Evolutionary conservation across 169 alveolate genomes (phyloP).

Genomic region (Cytauxzoon felis): DNA sequence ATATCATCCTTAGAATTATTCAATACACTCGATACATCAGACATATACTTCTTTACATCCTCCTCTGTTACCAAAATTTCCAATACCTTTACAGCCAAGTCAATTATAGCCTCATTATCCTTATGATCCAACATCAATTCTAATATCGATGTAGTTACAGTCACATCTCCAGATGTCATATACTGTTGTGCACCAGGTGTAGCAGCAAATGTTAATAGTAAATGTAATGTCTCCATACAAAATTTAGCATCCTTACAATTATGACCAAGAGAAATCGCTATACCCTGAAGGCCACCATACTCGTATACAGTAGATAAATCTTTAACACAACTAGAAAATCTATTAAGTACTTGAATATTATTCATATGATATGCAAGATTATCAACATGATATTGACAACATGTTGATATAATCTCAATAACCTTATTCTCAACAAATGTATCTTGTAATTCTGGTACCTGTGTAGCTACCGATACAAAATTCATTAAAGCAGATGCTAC

Average conservation of each 20-base stretch:
- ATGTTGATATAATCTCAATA: constrained; percentile 84
- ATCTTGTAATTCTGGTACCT: constrained; percentile 81
- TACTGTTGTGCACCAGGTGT: constrained; percentile 76
- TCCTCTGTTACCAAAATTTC: constrained; percentile 82
- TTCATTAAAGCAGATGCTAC: constrained; percentile 69
- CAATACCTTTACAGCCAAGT: constrained; percentile 79
- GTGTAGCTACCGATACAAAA: constrained; percentile 78
- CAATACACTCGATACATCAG: constrained; percentile 68
- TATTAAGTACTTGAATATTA: constrained; percentile 78
- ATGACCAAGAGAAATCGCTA: constrained; percentile 75
- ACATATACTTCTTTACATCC: constrained; percentile 80
- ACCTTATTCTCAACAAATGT: constrained; percentile 80
- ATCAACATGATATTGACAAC: constrained; percentile 84
- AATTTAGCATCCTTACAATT: constrained; percentile 71
- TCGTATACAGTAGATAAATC: constrained; percentile 78
- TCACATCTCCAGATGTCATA: constrained; percentile 74
- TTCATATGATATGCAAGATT: constrained; percentile 78
- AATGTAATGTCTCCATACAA: constrained; percentile 78
- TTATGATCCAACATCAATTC: constrained; percentile 85
- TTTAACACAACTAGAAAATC: constrained; percentile 77
- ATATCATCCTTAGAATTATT: constrained; percentile 69
- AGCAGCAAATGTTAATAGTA: constrained; percentile 75
- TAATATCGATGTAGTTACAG: constrained; percentile 77
- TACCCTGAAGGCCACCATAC: constrained; percentile 87
- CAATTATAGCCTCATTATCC: constrained; percentile 75